These are phyloP conservation scores for Crithidia expoeki DNA, from an alignment of 208 protist species.

Conservation along the genomic window DNA sequence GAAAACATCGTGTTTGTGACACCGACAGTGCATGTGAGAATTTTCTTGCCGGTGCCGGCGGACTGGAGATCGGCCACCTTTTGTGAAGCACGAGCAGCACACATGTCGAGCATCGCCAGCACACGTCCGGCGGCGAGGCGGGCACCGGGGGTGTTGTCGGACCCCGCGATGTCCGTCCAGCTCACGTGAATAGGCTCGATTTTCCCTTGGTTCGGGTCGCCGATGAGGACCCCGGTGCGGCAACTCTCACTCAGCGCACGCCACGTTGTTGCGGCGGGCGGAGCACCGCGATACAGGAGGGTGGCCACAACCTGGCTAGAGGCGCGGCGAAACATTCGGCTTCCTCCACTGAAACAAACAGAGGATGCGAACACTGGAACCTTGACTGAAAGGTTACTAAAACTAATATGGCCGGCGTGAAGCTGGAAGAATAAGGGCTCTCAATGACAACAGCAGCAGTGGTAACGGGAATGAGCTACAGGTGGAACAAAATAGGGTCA, in stretches of 20 bases:
- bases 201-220: slow-evolving; percentile 62
- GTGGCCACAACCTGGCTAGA: slow-evolving; percentile 5
- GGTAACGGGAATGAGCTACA: no score
- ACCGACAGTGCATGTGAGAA: slow-evolving; percentile 78
- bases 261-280: background rate
- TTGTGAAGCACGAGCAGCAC: slow-evolving; percentile 71
- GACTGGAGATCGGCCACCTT: slow-evolving; percentile 35
- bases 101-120: slow-evolving; percentile 88
- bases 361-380: no score
- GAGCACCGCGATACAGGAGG: slow-evolving; percentile 3
- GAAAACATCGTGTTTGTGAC: slow-evolving; percentile 85
- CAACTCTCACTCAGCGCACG: background rate
- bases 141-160: slow-evolving; percentile 40
- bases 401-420: no score
- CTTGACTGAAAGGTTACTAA: no score
- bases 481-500: no score
- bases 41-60: slow-evolving; percentile 22
- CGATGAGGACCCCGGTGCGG: slow-evolving; percentile 46
- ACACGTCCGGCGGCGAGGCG: slow-evolving; percentile 83
- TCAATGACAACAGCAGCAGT: no score
- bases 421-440: no score
- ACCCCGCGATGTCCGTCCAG: slow-evolving; percentile 84
- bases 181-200: slow-evolving; percentile 50
- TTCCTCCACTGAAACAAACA: background rate
- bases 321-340: slow-evolving; percentile 21